Evolutionary conservation across 257 asterid species (phyloP).

Genomic region (Galeopsis tetrahit): DNA sequence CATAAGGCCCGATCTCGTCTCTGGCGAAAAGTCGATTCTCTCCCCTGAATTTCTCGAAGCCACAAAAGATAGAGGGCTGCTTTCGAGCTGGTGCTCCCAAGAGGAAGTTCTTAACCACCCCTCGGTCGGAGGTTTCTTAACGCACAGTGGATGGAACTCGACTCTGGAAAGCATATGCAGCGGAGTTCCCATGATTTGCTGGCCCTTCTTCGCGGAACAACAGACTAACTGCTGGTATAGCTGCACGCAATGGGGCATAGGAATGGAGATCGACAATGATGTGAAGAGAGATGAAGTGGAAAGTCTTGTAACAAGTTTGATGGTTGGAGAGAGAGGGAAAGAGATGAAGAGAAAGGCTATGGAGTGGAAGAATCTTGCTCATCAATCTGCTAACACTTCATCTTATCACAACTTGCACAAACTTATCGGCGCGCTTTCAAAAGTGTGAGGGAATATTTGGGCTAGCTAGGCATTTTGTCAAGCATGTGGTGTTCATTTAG

Average conservation of each 20-base stretch:
- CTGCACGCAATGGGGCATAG: constrained; percentile 46
- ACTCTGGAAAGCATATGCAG: constrained; percentile 29
- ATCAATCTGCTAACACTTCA: constrained; percentile 26
- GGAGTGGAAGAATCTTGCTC: constrained; percentile 29
- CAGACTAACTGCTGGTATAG: constrained; percentile 58
- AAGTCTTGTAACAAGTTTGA: constrained; percentile 41
- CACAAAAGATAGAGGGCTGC: constrained; percentile 42
- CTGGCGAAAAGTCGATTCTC: constrained; percentile 38
- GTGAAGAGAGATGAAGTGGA: constrained; percentile 56
- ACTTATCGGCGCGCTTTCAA: background rate
- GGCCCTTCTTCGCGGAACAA: constrained; percentile 71
- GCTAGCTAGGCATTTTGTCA: background rate
- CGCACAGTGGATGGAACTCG: constrained; percentile 64
- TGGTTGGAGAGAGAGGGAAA: constrained; percentile 41
- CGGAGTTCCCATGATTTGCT: constrained; percentile 65
- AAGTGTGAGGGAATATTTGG: background rate
- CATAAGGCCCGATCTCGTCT: constrained; percentile 57
- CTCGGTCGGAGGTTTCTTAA: constrained; percentile 57
- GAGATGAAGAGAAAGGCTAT: constrained; percentile 32
- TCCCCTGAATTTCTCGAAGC: constrained; percentile 42
- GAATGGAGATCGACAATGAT: constrained; percentile 54
- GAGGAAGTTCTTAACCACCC: constrained; percentile 58
- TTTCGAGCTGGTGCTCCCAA: constrained; percentile 61
- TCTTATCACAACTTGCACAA: constrained; percentile 39
- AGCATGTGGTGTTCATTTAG: background rate